Base-by-base conservation (phyloP, 2,329 filamentous ascomycete species). In the Diaporthe velutina region DNA sequence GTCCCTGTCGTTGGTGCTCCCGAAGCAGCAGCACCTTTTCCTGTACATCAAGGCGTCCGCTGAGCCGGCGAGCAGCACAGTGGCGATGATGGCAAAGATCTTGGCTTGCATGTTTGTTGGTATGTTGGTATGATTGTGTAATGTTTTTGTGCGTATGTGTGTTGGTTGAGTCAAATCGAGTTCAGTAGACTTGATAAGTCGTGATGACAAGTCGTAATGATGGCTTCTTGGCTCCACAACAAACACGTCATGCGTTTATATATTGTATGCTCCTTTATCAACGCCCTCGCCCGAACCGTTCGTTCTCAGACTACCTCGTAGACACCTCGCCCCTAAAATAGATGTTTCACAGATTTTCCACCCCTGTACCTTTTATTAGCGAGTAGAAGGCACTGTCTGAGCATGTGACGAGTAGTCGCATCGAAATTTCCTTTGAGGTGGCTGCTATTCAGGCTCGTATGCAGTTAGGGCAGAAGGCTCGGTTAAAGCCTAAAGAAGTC, bases 361-460 rank as follows among this genome's bases (percentile, higher is more conserved):
- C 19, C 5, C 25, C n/a, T 28, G n/a, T n/a, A n/a, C 28, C 40
- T 1, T 5, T 4, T 4, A n/a, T 15, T 3, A 6, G 4, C 6
- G 60, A 6, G 7, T n/a, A 4, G 2, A n/a, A 3, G 6, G 5
- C 15, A 33, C 40, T n/a, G 17, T 19, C 2, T 22, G 22, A 3
- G 9, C 17, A n/a, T 2, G 28, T 28, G 60, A 25, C 25, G 40
- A 64, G 15, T 22, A 2, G 19, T 48, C 17, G 17, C 40, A 30
- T 19, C 10, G 42, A 15, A 22, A 1, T 30, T 48, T 9, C 12
- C 42, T 48, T 66, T 66, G 28, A 66, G 19, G 28, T 25, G 60
- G 28, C 60, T 50, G 25, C 60, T 50, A 66, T 66, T 66, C 60
- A 66, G 28, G 9, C 17, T 33, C 42, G 8, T 30, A 48, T 33